Conservation (phyloP, 2,329 filamentous ascomycete species). For the Pseudogymnoascus sp. region DNA sequence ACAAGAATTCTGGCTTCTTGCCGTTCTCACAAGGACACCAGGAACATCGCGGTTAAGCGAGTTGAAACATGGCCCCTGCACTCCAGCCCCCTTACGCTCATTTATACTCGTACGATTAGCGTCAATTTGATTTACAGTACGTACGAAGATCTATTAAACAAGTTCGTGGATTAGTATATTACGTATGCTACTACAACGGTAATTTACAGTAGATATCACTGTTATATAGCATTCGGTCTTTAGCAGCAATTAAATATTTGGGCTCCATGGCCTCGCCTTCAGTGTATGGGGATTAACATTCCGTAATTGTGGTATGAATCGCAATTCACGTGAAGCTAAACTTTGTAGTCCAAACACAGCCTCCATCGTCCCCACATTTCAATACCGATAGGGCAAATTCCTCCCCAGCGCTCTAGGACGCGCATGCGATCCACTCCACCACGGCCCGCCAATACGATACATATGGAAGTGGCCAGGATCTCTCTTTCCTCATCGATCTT, state of each 20-base stretch:
- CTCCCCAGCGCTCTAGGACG: not conserved
- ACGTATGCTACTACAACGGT: not conserved
- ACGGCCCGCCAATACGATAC: slow-evolving; percentile 5
- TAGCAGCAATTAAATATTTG: not conserved
- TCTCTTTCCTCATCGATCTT: not conserved
- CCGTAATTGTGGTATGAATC: slow-evolving; percentile 6
- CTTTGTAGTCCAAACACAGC: slow-evolving; percentile 8
- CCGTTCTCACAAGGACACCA: slow-evolving; percentile 6
- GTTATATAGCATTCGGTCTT: not conserved
- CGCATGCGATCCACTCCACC: slow-evolving; percentile 9
- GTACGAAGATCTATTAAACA: slow-evolving; percentile 8
- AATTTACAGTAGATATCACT: not conserved
- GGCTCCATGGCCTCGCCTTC: not conserved
- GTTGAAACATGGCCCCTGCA: slow-evolving; percentile 9
- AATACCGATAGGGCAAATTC: slow-evolving; percentile 2
- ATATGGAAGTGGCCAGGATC: not conserved
- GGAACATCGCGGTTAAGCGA: slow-evolving; percentile 7
- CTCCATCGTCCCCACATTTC: slow-evolving; percentile 6
- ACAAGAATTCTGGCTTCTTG: slow-evolving; percentile 8
- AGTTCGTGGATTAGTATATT: not conserved
- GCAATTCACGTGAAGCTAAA: slow-evolving; percentile 3
- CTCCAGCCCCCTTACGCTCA: slow-evolving; percentile 7
- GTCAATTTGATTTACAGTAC: slow-evolving; percentile 6
- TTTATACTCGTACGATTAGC: slow-evolving; percentile 7
- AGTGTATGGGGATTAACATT: not conserved